Evolutionary conservation across 306 rosid species (phyloP).

Genomic region (Quercus mongolica): DNA sequence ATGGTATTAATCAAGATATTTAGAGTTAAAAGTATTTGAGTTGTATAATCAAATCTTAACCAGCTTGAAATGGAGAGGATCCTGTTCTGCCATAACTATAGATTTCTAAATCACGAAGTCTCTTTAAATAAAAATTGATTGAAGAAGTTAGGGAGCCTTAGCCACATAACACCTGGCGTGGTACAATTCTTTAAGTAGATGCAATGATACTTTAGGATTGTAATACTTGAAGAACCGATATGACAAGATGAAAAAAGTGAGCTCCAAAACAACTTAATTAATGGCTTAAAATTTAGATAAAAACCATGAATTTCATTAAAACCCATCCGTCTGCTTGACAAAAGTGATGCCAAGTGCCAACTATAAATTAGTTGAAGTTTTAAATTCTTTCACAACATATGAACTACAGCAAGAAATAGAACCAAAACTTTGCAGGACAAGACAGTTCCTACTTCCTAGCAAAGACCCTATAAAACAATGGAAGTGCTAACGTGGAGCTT

Average conservation of each 20-base stretch:
- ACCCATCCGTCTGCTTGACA: no score
- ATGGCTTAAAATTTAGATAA: no score
- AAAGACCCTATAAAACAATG: neutral
- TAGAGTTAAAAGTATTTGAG: no score
- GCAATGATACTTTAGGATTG: neutral
- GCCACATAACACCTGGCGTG: neutral
- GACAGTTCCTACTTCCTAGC: neutral
- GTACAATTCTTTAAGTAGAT: neutral
- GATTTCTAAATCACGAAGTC: no score
- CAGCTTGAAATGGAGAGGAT: no score
- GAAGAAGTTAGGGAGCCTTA: no score
- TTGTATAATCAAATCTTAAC: accelerated
- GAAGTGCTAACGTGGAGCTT: neutral
- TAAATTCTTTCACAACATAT: neutral
- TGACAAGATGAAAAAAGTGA: no score
- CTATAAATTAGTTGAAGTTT: neutral
- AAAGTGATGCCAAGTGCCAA: neutral
- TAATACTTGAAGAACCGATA: neutral
- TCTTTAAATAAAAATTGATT: no score
- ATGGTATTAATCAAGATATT: no score
- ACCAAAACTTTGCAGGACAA: neutral
- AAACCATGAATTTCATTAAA: no score
- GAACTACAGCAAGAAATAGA: neutral
- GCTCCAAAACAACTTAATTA: no score
- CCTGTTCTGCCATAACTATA: no score